Evolutionary conservation across 73 alveolate species (phyloP).

Genomic region (Uronychia setigera): DNA sequence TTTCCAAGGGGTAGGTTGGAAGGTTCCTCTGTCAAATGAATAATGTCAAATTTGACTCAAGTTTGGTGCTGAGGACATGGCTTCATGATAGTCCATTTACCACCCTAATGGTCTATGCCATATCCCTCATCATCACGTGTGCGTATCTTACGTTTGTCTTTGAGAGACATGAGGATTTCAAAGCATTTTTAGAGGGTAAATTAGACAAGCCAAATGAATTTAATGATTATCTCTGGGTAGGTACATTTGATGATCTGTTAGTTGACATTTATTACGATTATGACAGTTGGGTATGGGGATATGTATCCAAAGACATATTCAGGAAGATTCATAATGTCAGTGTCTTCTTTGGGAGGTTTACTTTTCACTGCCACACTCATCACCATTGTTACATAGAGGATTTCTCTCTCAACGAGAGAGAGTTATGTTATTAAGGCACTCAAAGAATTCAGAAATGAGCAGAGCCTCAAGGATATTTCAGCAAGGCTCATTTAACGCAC

Average conservation of each 20-base stretch:
- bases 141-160: background rate
- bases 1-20: background rate
- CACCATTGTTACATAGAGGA: background rate
- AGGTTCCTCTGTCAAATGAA: background rate
- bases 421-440: background rate
- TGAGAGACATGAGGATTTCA: background rate
- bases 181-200: background rate
- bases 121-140: background rate
- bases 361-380: background rate
- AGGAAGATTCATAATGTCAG: background rate
- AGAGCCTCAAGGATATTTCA: background rate
- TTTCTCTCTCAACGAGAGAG: background rate
- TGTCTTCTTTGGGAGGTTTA: background rate
- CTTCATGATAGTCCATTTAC: background rate
- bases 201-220: background rate
- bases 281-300: conserved; percentile 1
- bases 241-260: background rate
- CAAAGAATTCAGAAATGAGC: background rate
- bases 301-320: background rate
- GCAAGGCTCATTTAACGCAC: background rate
- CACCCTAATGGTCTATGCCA: background rate
- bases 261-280: background rate
- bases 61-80: background rate
- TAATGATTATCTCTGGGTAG: background rate
- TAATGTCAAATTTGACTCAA: background rate